Evolutionary conservation across 139 green algal genomes (phyloP).

Genomic region (Chlorella sorokiniana): DNA sequence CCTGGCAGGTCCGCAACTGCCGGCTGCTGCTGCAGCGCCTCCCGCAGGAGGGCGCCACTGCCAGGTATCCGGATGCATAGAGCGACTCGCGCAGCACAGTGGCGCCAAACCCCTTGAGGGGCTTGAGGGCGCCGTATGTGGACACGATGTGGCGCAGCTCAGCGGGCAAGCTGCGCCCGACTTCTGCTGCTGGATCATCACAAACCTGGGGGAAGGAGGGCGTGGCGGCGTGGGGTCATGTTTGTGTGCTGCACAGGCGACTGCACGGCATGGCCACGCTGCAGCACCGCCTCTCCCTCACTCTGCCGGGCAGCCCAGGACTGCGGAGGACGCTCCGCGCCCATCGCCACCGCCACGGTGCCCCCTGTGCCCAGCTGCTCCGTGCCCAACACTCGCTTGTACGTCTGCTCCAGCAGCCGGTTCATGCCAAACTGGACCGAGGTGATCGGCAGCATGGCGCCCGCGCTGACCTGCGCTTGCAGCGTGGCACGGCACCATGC

Average conservation of each 20-base stretch:
- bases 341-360: conserved; percentile 50
- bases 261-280: not conserved
- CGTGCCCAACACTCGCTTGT: not conserved
- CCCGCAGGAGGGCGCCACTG: conserved; percentile 75
- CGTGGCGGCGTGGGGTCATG: not conserved
- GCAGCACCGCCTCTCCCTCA: not conserved
- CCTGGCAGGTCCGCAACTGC: conserved; percentile 37
- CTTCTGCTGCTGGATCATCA: conserved; percentile 94
- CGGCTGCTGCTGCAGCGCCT: conserved; percentile 44
- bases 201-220: conserved; percentile 40
- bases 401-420: conserved; percentile 47
- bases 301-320: conserved; percentile 80
- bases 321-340: conserved; percentile 61
- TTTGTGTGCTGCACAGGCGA: not conserved
- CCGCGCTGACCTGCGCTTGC: conserved; percentile 74
- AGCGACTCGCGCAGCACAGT: conserved; percentile 73
- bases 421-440: conserved; percentile 88
- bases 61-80: conserved; percentile 84
- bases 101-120: conserved; percentile 66
- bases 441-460: conserved; percentile 90
- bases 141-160: conserved; percentile 54
- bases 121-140: conserved; percentile 45
- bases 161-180: conserved; percentile 53
- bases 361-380: conserved; percentile 9
- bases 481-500: not conserved